A percentile compares a stretch with the other conserved stretches of the same genome.
Evolutionary conservation across 2,329 filamentous ascomycete genomes (phyloP).

Genomic region (Penicillium sp.): DNA sequence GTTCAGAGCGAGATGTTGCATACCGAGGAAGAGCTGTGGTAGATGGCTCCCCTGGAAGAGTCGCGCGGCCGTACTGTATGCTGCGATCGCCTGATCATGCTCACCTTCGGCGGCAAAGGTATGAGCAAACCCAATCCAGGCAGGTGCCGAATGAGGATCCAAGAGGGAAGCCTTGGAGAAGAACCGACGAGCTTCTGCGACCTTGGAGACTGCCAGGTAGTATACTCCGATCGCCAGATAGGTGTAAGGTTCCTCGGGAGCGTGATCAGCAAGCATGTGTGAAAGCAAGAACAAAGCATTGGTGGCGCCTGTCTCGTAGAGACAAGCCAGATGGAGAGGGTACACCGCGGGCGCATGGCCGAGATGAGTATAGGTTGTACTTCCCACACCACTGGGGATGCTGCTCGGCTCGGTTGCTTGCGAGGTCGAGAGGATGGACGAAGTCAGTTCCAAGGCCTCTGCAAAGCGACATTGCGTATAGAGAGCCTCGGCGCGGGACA

Average conservation of each 20-base stretch:
- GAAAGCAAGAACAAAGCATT: slow-evolving; percentile 87
- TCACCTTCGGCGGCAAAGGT: slow-evolving; percentile 97
- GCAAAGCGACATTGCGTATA: slow-evolving; percentile 94
- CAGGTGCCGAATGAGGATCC: slow-evolving; percentile 93
- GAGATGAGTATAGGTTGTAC: slow-evolving; percentile 32
- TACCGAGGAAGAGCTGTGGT: slow-evolving; percentile 90
- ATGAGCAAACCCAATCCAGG: slow-evolving; percentile 98
- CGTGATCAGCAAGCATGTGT: slow-evolving; percentile 85
- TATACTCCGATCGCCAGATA: slow-evolving; percentile 95
- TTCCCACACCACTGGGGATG: slow-evolving; percentile 20
- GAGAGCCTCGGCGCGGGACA: slow-evolving; percentile 82
- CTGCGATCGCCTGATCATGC: slow-evolving; percentile 95
- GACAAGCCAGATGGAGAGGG: slow-evolving; percentile 82
- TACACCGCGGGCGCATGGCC: slow-evolving; percentile 56
- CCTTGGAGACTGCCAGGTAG: slow-evolving; percentile 81
- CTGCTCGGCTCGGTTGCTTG: slow-evolving; percentile 67
- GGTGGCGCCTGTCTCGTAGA: slow-evolving; percentile 80
- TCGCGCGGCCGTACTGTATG: slow-evolving; percentile 89
- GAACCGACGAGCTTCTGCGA: slow-evolving; percentile 88
- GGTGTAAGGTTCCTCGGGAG: slow-evolving; percentile 82
- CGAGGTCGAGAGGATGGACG: slow-evolving; percentile 72
- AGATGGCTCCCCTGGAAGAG: slow-evolving; percentile 96
- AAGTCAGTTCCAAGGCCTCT: slow-evolving; percentile 77
- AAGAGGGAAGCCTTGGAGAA: slow-evolving; percentile 97
- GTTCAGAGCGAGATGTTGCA: slow-evolving; percentile 95